These are phyloP conservation scores for Fusarium drepaniforme DNA, from an alignment of 2,329 filamentous ascomycete genomes.

Conservation along the genomic window DNA sequence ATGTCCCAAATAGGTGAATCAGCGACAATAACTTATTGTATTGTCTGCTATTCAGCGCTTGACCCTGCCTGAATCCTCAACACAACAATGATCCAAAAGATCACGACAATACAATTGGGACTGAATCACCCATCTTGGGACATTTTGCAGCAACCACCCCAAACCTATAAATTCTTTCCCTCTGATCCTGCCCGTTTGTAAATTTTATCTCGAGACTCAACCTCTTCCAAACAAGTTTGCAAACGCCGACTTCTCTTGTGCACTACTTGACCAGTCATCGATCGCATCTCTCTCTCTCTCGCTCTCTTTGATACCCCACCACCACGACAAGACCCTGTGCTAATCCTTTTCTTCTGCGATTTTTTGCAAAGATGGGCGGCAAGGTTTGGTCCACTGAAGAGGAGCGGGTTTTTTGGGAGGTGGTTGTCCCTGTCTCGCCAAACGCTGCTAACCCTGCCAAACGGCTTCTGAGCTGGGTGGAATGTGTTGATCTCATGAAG, in stretches of 20 bases:
- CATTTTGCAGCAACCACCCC: not conserved
- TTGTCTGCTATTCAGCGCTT: conserved; percentile 23
- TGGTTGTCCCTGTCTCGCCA: conserved; percentile 52
- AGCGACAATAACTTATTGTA: not conserved
- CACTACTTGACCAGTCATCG: not conserved
- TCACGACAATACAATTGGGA: conserved; percentile 16
- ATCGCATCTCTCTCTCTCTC: not conserved
- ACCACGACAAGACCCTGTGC: not conserved
- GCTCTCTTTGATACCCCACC: not conserved
- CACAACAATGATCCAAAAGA: conserved; percentile 8
- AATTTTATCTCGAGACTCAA: conserved; percentile 13
- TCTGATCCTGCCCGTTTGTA: not conserved
- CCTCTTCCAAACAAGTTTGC: conserved; percentile 17
- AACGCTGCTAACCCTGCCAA: conserved; percentile 44
- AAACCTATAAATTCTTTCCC: conserved; percentile 37
- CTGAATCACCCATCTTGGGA: conserved; percentile 42
- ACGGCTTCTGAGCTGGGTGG: conserved; percentile 50
- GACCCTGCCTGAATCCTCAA: conserved; percentile 10
- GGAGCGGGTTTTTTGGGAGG: conserved; percentile 63
- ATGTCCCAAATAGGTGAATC: conserved; percentile 25
- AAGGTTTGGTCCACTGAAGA: conserved; percentile 63
- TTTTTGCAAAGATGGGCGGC: conserved; percentile 58
- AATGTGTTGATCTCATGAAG: conserved; percentile 55
- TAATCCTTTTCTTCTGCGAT: not conserved
- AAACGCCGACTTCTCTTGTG: conserved; percentile 9